phyloP scores from a whole-genome alignment of 805 yeast genomes.

The Saccharomycopsis javanensis region DNA sequence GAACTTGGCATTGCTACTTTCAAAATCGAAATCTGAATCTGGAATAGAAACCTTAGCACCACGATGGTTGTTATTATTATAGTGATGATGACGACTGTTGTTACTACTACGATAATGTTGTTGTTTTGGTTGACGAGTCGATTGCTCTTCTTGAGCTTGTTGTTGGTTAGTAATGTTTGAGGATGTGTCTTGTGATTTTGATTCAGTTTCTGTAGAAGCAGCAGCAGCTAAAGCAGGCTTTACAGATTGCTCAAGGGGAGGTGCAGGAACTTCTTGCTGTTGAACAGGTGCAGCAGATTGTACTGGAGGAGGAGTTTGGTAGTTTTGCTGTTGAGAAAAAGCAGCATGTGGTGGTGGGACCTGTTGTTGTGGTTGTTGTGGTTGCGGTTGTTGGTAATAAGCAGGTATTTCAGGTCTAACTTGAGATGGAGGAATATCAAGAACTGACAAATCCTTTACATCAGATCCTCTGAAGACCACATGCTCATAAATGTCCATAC shows the following conservation, averaged over 20 bases:
- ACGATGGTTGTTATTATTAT: constrained; percentile 1
- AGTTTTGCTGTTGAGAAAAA: neutral
- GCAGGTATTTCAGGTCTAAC: constrained; percentile 42
- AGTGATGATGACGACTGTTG: constrained; percentile 3
- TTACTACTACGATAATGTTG: constrained; percentile 3
- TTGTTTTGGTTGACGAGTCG: neutral
- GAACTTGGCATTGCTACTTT: constrained; percentile 63
- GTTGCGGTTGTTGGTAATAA: constrained; percentile 7
- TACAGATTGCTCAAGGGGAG: neutral
- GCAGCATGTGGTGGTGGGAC: constrained; percentile 14
- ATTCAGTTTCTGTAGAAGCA: neutral
- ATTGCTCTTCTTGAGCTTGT: neutral
- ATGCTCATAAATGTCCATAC: constrained; percentile 56
- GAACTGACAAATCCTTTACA: constrained; percentile 78
- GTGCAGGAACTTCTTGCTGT: constrained; percentile 4
- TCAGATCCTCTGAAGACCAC: constrained; percentile 87
- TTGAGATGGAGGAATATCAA: constrained; percentile 60
- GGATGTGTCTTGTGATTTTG: constrained; percentile 18
- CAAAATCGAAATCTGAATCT: constrained; percentile 65
- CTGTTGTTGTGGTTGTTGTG: constrained; percentile 14
- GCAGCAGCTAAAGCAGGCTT: neutral
- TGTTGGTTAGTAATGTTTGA: neutral
- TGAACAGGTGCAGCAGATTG: neutral
- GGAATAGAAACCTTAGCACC: constrained; percentile 31
- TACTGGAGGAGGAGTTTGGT: neutral